Evolutionary conservation across 148 eudicot species (phyloP).

Genomic region (Camellia granthamiana): DNA sequence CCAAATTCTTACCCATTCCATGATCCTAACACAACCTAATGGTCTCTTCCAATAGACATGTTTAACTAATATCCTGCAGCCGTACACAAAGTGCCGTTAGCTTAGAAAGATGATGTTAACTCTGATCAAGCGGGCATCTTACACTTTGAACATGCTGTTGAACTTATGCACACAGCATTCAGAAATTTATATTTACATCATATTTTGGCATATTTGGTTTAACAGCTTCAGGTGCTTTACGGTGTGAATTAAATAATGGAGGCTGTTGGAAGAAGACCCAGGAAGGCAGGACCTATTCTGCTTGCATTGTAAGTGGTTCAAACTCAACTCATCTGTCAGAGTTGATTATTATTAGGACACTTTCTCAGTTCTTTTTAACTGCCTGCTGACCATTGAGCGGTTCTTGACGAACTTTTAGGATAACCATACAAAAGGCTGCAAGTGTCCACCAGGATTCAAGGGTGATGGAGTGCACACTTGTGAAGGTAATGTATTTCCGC

Average conservation of each 20-base stretch:
- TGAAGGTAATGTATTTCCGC: conserved; percentile 47
- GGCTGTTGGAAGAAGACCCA: conserved; percentile 88
- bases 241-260: conserved; percentile 81
- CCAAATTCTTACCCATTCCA: no score
- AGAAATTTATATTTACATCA: background rate
- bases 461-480: conserved; percentile 78
- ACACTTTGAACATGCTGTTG: background rate
- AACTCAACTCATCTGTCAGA: no score
- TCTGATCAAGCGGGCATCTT: background rate
- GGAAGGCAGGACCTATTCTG: conserved; percentile 78
- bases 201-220: conserved; percentile 7
- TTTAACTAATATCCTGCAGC: background rate
- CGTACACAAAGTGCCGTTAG: no score
- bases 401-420: conserved; percentile 43
- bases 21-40: no score
- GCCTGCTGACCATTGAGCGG: background rate
- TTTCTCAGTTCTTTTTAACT: background rate
- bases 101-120: background rate
- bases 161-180: background rate
- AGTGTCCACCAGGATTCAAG: conserved; percentile 80
- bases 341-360: background rate
- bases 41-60: background rate
- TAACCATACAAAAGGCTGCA: conserved; percentile 68
- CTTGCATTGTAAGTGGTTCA: conserved; percentile 64
- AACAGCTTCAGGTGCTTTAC: conserved; percentile 70